Base-by-base conservation (phyloP, 2,329 filamentous ascomycete species). In the Exophiala aquamarina region DNA sequence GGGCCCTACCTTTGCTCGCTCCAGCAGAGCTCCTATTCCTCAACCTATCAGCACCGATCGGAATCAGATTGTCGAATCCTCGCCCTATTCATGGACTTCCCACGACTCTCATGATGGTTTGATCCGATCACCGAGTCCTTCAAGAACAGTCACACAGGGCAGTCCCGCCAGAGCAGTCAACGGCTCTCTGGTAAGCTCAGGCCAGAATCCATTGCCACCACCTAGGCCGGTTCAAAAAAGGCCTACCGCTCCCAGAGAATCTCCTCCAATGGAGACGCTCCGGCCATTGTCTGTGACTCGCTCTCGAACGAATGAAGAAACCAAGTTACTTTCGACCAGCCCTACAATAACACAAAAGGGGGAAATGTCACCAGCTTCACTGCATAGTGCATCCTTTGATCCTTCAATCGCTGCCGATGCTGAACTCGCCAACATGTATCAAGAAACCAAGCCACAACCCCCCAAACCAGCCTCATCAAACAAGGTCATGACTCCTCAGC, bases 401-500 rank as follows among this genome's bases (percentile, higher is more conserved):
- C 53, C 62, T 17, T 60, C 62, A n/a, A 69, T 75, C 32, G 66
- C 67, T 21, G 68, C 64, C 14, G 63, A 70, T 50, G 73, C 67
- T n/a, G 66, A 65, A 18, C 63, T 75, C 44, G 73, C 72, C n/a
- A 66, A 66, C 32, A 67, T 68, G 45, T 74, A 70, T 47, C 70
- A 74, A 46, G 63, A 70, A 23, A 64, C 53, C 4, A 51, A 67
- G 14, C 59, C 64, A 3, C 59, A 62, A 33, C 59, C 66, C 3
- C 57, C 55, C 28, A 57, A 58, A 40, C 38, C 43, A n/a, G 34
- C 39, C 15, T 28, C 51, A 11, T 48, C 74, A 15, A 86, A 80
- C 64, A 93, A 93, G 66, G 86, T 93, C 53, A 95, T 95, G 88
- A 95, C 90, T 2, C 86, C 86, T 1, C 87, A 84, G 9, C 83